These are phyloP conservation scores for Backusella westeae DNA, from an alignment of 192 early-diverging fungal species.

Conservation along the genomic window DNA sequence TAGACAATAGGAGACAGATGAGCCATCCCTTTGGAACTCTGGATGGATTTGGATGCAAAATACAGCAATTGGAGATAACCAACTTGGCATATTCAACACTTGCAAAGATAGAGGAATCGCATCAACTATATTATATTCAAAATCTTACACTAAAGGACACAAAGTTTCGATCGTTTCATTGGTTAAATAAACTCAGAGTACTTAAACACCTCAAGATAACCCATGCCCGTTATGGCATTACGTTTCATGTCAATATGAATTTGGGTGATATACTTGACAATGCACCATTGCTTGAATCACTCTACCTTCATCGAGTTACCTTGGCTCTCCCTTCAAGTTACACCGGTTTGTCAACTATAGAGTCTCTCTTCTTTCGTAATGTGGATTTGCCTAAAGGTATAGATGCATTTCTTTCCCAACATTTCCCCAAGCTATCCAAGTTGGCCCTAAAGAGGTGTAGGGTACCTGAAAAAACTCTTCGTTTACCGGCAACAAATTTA, in stretches of 20 bases:
- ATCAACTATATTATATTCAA: too few relatives aligned
- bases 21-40: neutral
- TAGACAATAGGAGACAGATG: neutral
- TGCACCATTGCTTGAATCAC: neutral
- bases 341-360: neutral
- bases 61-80: neutral
- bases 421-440: neutral
- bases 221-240: neutral
- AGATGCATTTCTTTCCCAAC: neutral
- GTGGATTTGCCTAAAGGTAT: neutral
- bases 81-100: too few relatives aligned
- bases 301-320: neutral
- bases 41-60: neutral
- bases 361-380: neutral
- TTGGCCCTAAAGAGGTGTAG: neutral
- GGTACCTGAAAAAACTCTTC: neutral
- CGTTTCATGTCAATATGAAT: neutral
- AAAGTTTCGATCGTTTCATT: too few relatives aligned
- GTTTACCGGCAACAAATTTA: neutral
- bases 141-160: too few relatives aligned
- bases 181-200: too few relatives aligned
- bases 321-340: neutral
- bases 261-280: neutral
- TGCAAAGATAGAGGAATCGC: too few relatives aligned
- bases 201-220: neutral